Percentiles rank a stretch among this genome's conserved stretches.
phyloP scores from a whole-genome alignment of 2,329 filamentous ascomycete species.

The Triangularia setosa region DNA sequence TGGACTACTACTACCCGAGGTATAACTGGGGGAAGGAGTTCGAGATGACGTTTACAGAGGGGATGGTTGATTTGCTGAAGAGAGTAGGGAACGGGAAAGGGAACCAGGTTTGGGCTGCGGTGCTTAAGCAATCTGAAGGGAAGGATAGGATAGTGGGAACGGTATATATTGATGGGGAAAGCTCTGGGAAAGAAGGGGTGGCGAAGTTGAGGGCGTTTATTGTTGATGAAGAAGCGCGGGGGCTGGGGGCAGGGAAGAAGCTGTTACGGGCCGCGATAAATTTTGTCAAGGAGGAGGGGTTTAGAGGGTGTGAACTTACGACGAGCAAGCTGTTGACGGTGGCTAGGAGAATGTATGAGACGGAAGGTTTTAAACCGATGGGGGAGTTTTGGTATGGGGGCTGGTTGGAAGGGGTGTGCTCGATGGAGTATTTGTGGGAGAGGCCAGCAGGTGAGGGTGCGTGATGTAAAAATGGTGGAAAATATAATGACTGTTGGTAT shows the following conservation, averaged over 20 bases:
- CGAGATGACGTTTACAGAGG: slow-evolving; percentile 23
- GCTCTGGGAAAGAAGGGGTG: slow-evolving; percentile 13
- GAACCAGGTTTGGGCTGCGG: slow-evolving; percentile 30
- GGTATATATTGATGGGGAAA: slow-evolving; percentile 30
- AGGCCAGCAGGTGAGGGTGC: background rate
- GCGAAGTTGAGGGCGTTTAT: slow-evolving; percentile 30
- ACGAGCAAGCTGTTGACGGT: slow-evolving; percentile 25
- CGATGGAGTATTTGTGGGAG: slow-evolving; percentile 22
- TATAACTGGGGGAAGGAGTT: slow-evolving; percentile 26
- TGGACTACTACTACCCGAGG: slow-evolving; percentile 24
- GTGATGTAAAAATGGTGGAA: background rate
- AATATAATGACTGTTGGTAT: background rate
- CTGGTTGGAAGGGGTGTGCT: slow-evolving; percentile 17
- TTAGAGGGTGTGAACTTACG: slow-evolving; percentile 25
- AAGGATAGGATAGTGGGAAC: slow-evolving; percentile 26
- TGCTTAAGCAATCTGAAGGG: slow-evolving; percentile 11
- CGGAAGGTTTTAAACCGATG: slow-evolving; percentile 24
- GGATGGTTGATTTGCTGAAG: slow-evolving; percentile 21
- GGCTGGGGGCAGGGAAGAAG: slow-evolving; percentile 26
- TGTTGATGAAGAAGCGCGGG: slow-evolving; percentile 25
- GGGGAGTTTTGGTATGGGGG: slow-evolving; percentile 17
- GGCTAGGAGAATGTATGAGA: slow-evolving; percentile 28
- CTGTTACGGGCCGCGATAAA: slow-evolving; percentile 27
- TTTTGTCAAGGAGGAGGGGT: slow-evolving; percentile 25
- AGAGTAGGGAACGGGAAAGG: slow-evolving; percentile 21